phyloP scores from a whole-genome alignment of 2,329 filamentous ascomycete genomes.

The Hortaea werneckii region DNA sequence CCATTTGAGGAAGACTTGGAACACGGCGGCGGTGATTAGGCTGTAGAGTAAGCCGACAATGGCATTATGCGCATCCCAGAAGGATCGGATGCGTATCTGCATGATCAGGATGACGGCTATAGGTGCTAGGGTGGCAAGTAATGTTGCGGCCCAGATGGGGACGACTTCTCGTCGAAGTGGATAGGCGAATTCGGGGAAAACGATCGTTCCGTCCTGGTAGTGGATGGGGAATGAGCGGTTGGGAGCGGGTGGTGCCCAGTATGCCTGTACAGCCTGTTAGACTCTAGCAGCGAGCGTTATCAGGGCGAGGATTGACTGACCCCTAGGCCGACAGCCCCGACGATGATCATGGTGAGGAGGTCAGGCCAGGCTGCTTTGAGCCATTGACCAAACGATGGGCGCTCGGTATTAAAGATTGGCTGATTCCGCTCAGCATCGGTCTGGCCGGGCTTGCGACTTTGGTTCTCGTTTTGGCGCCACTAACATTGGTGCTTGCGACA shows the following conservation, averaged over 20 bases:
- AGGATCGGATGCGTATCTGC: constrained; percentile 43
- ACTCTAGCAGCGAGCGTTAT: too few species aligned
- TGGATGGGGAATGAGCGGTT: constrained; percentile 60
- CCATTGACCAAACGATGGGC: constrained; percentile 59
- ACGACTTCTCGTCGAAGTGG: constrained; percentile 60
- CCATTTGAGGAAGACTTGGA: constrained; percentile 68
- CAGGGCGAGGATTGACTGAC: constrained; percentile 30
- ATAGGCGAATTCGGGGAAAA: constrained; percentile 62
- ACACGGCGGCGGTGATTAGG: constrained; percentile 60
- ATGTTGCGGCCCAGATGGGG: constrained; percentile 59
- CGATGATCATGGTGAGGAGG: constrained; percentile 54
- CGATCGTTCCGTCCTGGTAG: constrained; percentile 56
- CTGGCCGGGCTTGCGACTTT: too few species aligned
- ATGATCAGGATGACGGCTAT: constrained; percentile 54
- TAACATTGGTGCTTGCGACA: too few species aligned
- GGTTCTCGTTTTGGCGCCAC: too few species aligned
- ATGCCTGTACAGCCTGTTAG: background rate
- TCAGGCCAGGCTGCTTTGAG: constrained; percentile 58
- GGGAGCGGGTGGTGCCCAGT: constrained; percentile 45
- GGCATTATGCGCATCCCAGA: constrained; percentile 55
- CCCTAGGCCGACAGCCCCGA: constrained; percentile 58
- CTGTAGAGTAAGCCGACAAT: constrained; percentile 59
- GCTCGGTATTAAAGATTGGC: constrained; percentile 31
- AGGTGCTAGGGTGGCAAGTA: constrained; percentile 55
- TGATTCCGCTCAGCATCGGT: too few species aligned